Base-by-base conservation (phyloP, 768 basidiomycete genomes). In the Mycena alexandri region DNA sequence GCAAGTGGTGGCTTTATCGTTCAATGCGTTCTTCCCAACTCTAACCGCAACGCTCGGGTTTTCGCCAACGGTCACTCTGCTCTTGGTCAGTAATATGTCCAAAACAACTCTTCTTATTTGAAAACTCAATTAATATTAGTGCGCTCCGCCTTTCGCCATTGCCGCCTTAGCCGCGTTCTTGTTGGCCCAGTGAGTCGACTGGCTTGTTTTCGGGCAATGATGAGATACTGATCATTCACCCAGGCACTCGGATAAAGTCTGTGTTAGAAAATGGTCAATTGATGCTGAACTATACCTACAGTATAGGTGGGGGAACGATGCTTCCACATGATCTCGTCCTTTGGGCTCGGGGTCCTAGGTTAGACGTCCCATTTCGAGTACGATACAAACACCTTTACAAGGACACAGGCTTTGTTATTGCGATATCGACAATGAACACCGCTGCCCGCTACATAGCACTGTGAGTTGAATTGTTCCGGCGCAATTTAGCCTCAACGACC, bases 11-110 rank as follows among this genome's bases (percentile, higher is more conserved):
- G 87, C 90, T 11, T 72, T 93, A 29, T 89, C 88, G 5, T 94
- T 94, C 83, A 91, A 92, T 75, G 89, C 89, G 10, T 93, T 89
- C 77, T 94, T 94, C 79, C 93, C 91, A 8, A 92, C 93, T 0
- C 78, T 95, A 50, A 86, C 86, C 33, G 86, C 84, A 19, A 95
- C 93, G 12, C 81, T 96, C 78, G 90, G 90, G 21, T 92, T 29
- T 21, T 57, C 56, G 25, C 61, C 61, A 1, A 67, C 62, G 8
- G 62, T 67, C 14, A 65, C 68, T 41, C 36, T 61, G 12, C 53
- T 65, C 16, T 43, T 69, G 52, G 60, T 60, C 9, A 64, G 55
- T 42, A 7, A 41, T 38, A 22, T n/a, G 22, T 51, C 0, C 11
- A 8, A 10, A 11, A 8, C 33, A 24, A 25, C 22, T 21, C 24